Percentiles rank a stretch among this genome's conserved stretches.
Evolutionary conservation across 176 grass and related monocot species (phyloP).

Genomic region (Saccharum officinarum): DNA sequence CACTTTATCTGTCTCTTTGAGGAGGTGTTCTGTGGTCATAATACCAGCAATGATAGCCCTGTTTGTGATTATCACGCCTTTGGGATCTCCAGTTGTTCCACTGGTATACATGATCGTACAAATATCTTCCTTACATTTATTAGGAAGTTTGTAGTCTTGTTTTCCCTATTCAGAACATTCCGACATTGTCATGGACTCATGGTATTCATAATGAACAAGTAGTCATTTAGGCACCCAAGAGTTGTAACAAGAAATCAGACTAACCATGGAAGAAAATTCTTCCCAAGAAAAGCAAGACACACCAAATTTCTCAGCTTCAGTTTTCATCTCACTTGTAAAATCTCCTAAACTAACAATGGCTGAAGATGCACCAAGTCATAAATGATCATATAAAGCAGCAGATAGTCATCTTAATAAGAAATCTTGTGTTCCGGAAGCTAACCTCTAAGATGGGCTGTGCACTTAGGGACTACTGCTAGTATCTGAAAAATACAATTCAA

Average conservation of each 20-base stretch:
- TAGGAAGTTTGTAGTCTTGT: conserved; percentile 34
- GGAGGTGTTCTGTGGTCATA: conserved; percentile 74
- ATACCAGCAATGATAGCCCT: conserved; percentile 69
- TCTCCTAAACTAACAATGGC: conserved; percentile 87
- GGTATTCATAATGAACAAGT: background rate
- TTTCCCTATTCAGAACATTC: conserved; percentile 49
- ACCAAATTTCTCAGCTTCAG: conserved; percentile 55
- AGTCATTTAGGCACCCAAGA: background rate
- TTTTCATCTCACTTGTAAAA: conserved; percentile 61
- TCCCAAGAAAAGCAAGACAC: conserved; percentile 89
- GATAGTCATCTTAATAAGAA: background rate
- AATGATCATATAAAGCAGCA: background rate
- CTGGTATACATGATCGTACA: conserved; percentile 99
- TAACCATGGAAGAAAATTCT: conserved; percentile 74
- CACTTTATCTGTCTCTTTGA: conserved; percentile 85
- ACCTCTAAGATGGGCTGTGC: conserved; percentile 50
- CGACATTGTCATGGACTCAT: background rate
- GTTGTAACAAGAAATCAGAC: background rate
- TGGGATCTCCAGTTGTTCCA: conserved; percentile 93
- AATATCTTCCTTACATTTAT: conserved; percentile 66
- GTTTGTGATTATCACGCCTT: conserved; percentile 91
- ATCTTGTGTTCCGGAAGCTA: background rate
- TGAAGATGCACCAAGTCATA: conserved; percentile 33
- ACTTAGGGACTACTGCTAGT: conserved; percentile 23
- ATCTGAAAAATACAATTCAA: conserved; percentile 33